Evolutionary conservation across 495 filamentous ascomycete species (phyloP).

Genomic region (Trichoderma erinaceum): DNA sequence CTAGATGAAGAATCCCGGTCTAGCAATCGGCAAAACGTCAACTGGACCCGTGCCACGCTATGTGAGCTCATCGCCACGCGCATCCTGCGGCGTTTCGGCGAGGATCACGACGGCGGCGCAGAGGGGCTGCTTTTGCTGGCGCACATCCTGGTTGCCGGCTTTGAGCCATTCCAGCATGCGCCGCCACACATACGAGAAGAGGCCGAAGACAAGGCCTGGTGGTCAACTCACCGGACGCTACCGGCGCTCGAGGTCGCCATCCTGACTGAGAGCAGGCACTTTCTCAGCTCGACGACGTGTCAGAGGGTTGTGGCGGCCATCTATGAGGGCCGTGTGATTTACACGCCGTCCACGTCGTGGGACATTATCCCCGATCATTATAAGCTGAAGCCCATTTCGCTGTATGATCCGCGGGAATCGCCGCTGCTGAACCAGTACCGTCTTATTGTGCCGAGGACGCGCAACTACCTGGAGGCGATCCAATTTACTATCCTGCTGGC

Average conservation of each 20-base stretch:
- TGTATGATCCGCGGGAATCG: conserved; percentile 61
- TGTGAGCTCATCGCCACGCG: conserved; percentile 64
- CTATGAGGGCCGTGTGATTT: conserved; percentile 59
- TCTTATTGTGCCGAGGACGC: conserved; percentile 60
- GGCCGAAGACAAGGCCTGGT: conserved; percentile 39
- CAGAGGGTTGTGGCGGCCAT: conserved; percentile 66
- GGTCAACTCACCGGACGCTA: conserved; percentile 52
- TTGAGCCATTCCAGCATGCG: conserved; percentile 66
- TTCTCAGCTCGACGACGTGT: conserved; percentile 61
- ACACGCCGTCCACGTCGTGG: conserved; percentile 62
- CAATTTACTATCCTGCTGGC: conserved; percentile 59
- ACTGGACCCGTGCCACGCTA: conserved; percentile 57
- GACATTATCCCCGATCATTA: conserved; percentile 70
- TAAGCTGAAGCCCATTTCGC: conserved; percentile 62
- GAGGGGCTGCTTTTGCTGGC: conserved; percentile 60
- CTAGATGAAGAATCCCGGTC: conserved; percentile 59
- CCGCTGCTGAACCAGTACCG: conserved; percentile 70
- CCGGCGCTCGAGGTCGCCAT: conserved; percentile 67
- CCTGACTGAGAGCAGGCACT: conserved; percentile 59
- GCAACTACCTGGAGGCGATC: conserved; percentile 59
- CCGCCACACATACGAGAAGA: conserved; percentile 50
- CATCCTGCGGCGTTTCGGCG: conserved; percentile 60
- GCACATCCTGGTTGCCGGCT: conserved; percentile 65
- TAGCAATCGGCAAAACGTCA: conserved; percentile 62
- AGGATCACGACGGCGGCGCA: conserved; percentile 54